Base-by-base conservation (phyloP, 139 green algal genomes). In the Limnomonas spitsbergensis region DNA sequence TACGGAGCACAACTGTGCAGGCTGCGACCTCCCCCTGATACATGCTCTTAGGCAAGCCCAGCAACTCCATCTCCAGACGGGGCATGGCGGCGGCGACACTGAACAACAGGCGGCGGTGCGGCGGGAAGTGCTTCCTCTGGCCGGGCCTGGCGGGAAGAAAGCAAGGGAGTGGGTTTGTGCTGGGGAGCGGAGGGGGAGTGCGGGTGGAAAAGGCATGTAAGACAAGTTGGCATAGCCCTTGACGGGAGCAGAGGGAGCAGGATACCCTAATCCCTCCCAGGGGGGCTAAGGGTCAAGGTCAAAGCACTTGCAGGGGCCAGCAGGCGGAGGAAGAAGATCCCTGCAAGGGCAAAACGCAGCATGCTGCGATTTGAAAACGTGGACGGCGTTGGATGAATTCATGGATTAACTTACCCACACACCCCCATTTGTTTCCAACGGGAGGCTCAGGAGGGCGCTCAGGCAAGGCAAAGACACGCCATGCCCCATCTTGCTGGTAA, bases 41-140 rank as follows among this genome's bases (percentile, higher is more conserved):
- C 38, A 86, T 73, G 34, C 35, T 27, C 35, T 73, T 29, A 1
- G 87, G 87, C 76, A 91, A 39, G 20, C 74, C 54, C 2, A 84
- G 69, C 6, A 68, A 20, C 7, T 70, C 53, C 6, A 92, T 66
- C 75, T 92, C 81, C 72, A 95, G 81, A 2, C 85, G 84, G 1
- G 89, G 90, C 89, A 92, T 86, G 61, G 90, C 77, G 0, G 83
- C 80, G 36, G 92, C 66, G 47, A 94, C 86, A 20, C 67, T 37
- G 70, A 93, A 82, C 32, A 87, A 36, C 75, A 95, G 80, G 38
- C 86, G 82, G 34, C 78, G 80, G 37, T 82, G 70, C 4, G 87
- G 78, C 0, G 82, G 68, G 42, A 81, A 85, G 76, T 87, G 80
- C 87, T 88, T 87, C 35, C 75, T 73, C 75, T 87, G 82, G 0